Percentiles rank a stretch among this genome's conserved stretches.
Evolutionary conservation across 208 protist genomes (phyloP).

Genomic region (Trypanosomatidae sp.): DNA sequence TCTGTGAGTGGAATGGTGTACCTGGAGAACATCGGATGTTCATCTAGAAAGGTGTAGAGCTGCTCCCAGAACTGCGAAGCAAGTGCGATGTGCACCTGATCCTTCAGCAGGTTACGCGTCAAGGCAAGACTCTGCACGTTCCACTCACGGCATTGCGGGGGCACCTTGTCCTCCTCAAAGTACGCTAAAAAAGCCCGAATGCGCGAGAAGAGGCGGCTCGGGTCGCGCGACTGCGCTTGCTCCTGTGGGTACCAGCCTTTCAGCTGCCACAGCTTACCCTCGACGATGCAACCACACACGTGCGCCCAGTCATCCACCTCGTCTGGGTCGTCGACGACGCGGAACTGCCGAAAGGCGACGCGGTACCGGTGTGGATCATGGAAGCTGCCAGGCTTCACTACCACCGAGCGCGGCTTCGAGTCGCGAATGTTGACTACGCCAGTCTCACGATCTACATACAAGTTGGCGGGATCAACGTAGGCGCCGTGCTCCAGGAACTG

Average conservation of each 20-base stretch:
- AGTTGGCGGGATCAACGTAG: constrained; percentile 75
- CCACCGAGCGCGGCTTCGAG: constrained; percentile 65
- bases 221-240: constrained; percentile 26
- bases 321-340: constrained; percentile 75
- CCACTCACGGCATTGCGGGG: constrained; percentile 71
- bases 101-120: constrained; percentile 68
- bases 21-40: constrained; percentile 70
- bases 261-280: constrained; percentile 82
- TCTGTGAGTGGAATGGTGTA: constrained; percentile 66
- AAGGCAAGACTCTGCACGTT: constrained; percentile 71
- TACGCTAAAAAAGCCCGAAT: constrained; percentile 84
- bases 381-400: constrained; percentile 76
- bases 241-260: constrained; percentile 61
- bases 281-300: constrained; percentile 85
- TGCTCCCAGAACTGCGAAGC: constrained; percentile 84
- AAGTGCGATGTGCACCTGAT: constrained; percentile 78
- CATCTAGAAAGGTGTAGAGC: constrained; percentile 78
- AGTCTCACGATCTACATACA: constrained; percentile 72
- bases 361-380: constrained; percentile 65
- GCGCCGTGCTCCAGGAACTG: constrained; percentile 76
- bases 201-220: constrained; percentile 69
- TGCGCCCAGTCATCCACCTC: constrained; percentile 79
- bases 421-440: constrained; percentile 68
- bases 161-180: constrained; percentile 89
- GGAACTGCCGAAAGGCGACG: constrained; percentile 70